Conservation (phyloP, 768 basidiomycete genomes). For the Pluteus cervinus region DNA sequence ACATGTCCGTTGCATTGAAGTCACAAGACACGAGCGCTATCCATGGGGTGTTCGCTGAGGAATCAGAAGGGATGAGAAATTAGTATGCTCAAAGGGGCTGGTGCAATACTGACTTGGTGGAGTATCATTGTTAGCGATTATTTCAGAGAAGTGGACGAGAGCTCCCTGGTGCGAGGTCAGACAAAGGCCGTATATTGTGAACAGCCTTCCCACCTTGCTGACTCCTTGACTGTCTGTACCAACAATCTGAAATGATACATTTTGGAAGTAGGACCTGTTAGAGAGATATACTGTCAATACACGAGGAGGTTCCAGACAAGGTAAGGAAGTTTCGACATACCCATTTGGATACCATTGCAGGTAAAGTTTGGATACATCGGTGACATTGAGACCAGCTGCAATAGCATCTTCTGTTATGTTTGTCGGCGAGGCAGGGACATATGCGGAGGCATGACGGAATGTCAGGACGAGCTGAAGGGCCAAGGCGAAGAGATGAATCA, state of each 20-base stretch:
- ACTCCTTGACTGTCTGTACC: slow-evolving; percentile 43
- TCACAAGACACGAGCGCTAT: slow-evolving; percentile 88
- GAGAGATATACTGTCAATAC: slow-evolving; percentile 5
- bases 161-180: slow-evolving; percentile 56
- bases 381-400: slow-evolving; percentile 40
- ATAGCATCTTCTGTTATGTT: slow-evolving; percentile 50
- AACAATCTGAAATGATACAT: slow-evolving; percentile 56
- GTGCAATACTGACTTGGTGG: slow-evolving; percentile 36
- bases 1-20: slow-evolving; percentile 60
- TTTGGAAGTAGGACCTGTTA: slow-evolving; percentile 42
- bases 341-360: slow-evolving; percentile 57
- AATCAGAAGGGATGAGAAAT: slow-evolving; percentile 6
- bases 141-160: slow-evolving; percentile 79
- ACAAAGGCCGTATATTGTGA: too few species aligned
- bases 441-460: slow-evolving; percentile 31
- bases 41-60: slow-evolving; percentile 74
- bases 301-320: neutral
- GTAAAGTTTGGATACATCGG: slow-evolving; percentile 51
- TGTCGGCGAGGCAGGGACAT: slow-evolving; percentile 69
- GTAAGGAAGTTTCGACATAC: slow-evolving; percentile 20
- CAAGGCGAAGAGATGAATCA: slow-evolving; percentile 12
- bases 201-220: slow-evolving; percentile 38
- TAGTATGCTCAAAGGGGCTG: slow-evolving; percentile 5
- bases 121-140: slow-evolving; percentile 36
- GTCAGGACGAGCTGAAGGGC: too few species aligned